Base-by-base conservation (phyloP, 1,284 basidiomycete genomes). In the Exsudoporus floridanus region DNA sequence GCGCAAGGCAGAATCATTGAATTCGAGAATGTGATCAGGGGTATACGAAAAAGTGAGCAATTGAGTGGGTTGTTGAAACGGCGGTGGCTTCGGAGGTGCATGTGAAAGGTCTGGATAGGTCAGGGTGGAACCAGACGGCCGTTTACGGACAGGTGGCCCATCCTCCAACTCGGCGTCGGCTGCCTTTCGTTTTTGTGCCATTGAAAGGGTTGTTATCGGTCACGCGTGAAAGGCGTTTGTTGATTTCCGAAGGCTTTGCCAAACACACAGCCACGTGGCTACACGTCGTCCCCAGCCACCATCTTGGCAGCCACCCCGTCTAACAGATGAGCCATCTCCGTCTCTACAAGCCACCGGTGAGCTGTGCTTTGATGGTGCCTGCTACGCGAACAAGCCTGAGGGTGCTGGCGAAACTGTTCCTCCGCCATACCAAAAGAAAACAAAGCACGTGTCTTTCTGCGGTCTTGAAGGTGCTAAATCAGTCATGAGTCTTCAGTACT, bases 21-120 rank as follows among this genome's bases (percentile, higher is more conserved):
- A 88, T 52, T 81, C 74, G 30, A 85, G 76, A n/a, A 70, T 70
- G 39, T 78, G 82, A 30, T 69, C 66, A 9, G 77, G 68, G 16
- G 75, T 77, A 60, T 86, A 86, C 27, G 85, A 86, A 67, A 87
- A 88, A 2, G 83, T 77, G n/a, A 81, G 73, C n/a, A 88, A 63
- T 37, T 78, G 81, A 3, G 73, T 76, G 8, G 85, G 85, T 55
- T 80, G 77, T 63, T 86, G 84, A 58, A 87, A 83, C 1, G 77
- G 70, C 2, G 79, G 74, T 40, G 74, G 68, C 46, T 67, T 70
- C 19, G 50, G 18, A 6, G 65, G 55, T 30, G 62, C 43, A 33
- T 55, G 59, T 12, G 64, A 63, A 28, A 62, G 64, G 37, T 46
- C 55, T 21, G 73, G 70, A 49, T 71, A 75, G 23, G 54, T 46